These are phyloP conservation scores for Colletotrichum neosansevieriae DNA, from an alignment of 2,329 filamentous ascomycete species.

Conservation along the genomic window DNA sequence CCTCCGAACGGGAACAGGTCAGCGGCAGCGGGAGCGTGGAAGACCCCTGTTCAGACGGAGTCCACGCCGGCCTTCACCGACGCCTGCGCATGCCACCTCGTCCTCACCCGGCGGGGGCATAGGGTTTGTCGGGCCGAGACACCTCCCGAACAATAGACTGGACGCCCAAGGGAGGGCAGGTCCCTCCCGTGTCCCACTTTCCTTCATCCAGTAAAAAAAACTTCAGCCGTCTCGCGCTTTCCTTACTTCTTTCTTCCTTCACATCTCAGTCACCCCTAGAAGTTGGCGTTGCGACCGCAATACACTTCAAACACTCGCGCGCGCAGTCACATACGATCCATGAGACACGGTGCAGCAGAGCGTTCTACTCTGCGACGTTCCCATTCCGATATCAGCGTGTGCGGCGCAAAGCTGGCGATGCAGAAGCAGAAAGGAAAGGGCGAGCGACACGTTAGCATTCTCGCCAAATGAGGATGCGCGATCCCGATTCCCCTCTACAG, in stretches of 20 bases:
- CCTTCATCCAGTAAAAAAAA: slow-evolving; percentile 17
- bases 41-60: slow-evolving; percentile 1
- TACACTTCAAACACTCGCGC: neutral
- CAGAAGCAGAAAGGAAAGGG: neutral
- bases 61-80: slow-evolving; percentile 7
- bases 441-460: neutral
- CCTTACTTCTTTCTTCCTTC: neutral
- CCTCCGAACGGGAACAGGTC: neutral
- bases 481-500: slow-evolving; percentile 15
- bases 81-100: neutral
- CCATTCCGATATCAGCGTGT: slow-evolving; percentile 15
- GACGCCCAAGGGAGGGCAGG: too few relatives aligned
- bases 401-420: neutral
- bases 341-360: neutral
- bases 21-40: slow-evolving; percentile 6
- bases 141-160: slow-evolving; percentile 20
- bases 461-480: slow-evolving; percentile 29
- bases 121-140: slow-evolving; percentile 28
- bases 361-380: neutral
- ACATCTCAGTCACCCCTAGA: neutral
- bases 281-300: slow-evolving; percentile 8
- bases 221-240: neutral
- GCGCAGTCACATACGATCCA: neutral
- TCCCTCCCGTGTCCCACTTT: slow-evolving; percentile 3
- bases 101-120: neutral